Evolutionary conservation across 345 rosid genomes (phyloP).

Genomic region (Adansonia digitata): DNA sequence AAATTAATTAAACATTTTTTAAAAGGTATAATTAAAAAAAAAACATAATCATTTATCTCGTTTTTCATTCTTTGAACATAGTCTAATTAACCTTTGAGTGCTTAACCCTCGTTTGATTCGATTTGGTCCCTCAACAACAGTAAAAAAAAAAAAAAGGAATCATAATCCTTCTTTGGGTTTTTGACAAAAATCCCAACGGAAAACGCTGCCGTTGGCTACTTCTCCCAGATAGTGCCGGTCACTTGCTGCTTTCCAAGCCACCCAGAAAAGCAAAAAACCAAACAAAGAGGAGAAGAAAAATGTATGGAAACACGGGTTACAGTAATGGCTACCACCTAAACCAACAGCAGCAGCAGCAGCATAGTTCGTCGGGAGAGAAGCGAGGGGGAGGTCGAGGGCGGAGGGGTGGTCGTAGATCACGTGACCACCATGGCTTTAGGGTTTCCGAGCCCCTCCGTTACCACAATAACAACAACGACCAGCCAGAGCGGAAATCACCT

Average conservation of each 20-base stretch:
- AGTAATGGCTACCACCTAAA: conserved; percentile 50
- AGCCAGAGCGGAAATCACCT: conserved; percentile 33
- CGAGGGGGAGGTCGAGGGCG: conserved; percentile 3
- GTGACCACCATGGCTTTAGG: conserved; percentile 41
- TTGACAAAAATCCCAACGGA: neutral
- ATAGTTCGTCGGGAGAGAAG: conserved; percentile 24
- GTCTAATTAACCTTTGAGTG: no score
- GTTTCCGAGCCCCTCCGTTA: conserved; percentile 29
- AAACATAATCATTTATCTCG: no score
- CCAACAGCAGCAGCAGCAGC: conserved; percentile 23
- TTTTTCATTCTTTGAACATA: no score
- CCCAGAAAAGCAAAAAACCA: neutral
- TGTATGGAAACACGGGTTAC: conserved; percentile 44
- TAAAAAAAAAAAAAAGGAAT: no score
- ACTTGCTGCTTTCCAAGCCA: neutral
- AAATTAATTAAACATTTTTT: no score
- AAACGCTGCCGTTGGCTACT: neutral
- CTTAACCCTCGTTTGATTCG: neutral
- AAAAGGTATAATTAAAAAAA: no score
- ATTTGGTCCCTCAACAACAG: neutral
- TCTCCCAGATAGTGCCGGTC: neutral
- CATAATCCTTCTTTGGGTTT: neutral
- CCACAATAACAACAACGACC: conserved; percentile 9
- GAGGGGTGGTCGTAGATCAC: conserved; percentile 37
- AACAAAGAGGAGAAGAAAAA: conserved; percentile 2